A percentile compares a stretch with the other conserved stretches of the same genome.
Evolutionary conservation across 208 protist genomes (phyloP).

Genomic region (Porcisia hertigi): DNA sequence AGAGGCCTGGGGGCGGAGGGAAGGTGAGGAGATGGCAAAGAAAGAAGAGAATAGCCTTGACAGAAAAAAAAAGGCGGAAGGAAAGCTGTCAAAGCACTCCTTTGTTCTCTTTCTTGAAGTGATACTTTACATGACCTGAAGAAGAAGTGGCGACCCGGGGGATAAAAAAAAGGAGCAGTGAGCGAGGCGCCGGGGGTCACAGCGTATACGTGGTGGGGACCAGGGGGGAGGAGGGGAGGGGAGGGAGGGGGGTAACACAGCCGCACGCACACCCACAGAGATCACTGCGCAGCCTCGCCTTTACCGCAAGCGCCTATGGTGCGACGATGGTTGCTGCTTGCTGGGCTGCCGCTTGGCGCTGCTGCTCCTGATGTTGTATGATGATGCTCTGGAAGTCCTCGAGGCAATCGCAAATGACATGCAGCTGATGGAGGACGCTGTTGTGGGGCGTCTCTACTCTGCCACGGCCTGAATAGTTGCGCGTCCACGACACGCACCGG

Average conservation of each 20-base stretch:
- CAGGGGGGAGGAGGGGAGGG: too few species aligned
- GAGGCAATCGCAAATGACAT: constrained; percentile 88
- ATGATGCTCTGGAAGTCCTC: constrained; percentile 91
- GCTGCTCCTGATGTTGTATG: constrained; percentile 59
- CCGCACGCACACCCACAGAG: background rate
- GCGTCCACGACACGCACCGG: constrained; percentile 81
- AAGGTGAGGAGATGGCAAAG: background rate
- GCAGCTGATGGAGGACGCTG: constrained; percentile 86
- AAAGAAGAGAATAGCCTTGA: background rate
- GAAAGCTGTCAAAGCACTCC: background rate
- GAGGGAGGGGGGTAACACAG: background rate
- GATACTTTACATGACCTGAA: background rate
- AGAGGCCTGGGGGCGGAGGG: background rate
- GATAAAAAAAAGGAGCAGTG: background rate
- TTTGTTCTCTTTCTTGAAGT: background rate
- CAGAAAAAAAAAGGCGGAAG: background rate
- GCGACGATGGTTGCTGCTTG: constrained; percentile 6
- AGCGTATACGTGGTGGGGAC: background rate
- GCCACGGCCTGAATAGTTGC: constrained; percentile 72
- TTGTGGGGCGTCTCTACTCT: constrained; percentile 63
- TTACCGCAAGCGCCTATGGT: background rate
- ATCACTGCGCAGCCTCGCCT: background rate
- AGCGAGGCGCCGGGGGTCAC: background rate
- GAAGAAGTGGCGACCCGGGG: background rate
- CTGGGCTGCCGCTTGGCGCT: constrained; percentile 11